A percentile compares a stretch with the other conserved stretches of the same genome.
Evolutionary conservation across 148 eudicot genomes (phyloP).

Genomic region (Oxyria digyna): DNA sequence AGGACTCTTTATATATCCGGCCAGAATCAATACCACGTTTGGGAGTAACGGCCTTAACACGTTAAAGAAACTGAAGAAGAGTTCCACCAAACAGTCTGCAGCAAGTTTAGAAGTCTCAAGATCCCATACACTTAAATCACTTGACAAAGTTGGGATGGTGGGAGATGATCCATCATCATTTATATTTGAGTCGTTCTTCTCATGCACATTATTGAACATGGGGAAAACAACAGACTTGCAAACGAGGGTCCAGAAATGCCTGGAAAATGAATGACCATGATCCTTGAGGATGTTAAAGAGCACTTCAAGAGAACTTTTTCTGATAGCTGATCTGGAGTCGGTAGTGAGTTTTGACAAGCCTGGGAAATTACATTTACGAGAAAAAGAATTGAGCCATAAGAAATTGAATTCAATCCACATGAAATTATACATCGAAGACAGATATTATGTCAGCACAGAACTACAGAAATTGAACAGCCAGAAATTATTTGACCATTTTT

Average conservation of each 20-base stretch:
- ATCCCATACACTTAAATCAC: conserved; percentile 50
- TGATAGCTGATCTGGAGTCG: conserved; percentile 82
- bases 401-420: neutral
- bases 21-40: conserved; percentile 45
- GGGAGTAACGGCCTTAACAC: conserved; percentile 56
- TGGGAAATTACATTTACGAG: conserved; percentile 12
- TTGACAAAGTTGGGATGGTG: conserved; percentile 21
- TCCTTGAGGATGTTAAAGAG: conserved; percentile 95
- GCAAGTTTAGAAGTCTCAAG: conserved; percentile 69
- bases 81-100: conserved; percentile 63
- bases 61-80: conserved; percentile 52
- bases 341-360: conserved; percentile 84
- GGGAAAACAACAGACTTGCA: conserved; percentile 69
- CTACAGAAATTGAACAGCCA: neutral
- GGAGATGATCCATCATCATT: conserved; percentile 25
- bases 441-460: neutral
- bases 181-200: conserved; percentile 23
- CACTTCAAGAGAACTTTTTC: conserved; percentile 89
- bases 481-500: neutral
- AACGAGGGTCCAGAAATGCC: conserved; percentile 64
- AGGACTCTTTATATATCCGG: conserved; percentile 44
- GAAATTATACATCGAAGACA: neutral
- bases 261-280: conserved; percentile 85
- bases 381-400: neutral
- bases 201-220: conserved; percentile 37